Conservation (phyloP, 208 protist genomes). For the Trypanosoma melophagium region DNA sequence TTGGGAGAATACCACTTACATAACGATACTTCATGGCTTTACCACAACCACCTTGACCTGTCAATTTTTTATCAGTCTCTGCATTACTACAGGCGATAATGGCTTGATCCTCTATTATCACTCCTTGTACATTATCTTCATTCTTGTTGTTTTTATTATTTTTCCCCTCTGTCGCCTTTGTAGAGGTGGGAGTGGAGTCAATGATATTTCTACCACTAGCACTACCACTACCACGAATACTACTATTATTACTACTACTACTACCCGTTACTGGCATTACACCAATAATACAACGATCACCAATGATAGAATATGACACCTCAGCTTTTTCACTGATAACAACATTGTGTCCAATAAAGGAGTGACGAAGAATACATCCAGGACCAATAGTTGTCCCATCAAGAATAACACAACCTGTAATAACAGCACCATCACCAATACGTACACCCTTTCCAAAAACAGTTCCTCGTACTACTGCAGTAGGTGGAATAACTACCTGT, state of each 20-base stretch:
- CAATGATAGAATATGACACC: slow-evolving; percentile 59
- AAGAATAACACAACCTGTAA: slow-evolving; percentile 73
- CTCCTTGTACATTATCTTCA: not conserved
- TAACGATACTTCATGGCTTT: slow-evolving; percentile 31
- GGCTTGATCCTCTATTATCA: slow-evolving; percentile 20
- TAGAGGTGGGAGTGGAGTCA: too few relatives aligned
- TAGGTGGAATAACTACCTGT: slow-evolving; percentile 47
- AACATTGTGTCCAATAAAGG: slow-evolving; percentile 52
- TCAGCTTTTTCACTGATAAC: slow-evolving; percentile 49
- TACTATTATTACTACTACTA: not conserved
- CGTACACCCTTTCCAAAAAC: slow-evolving; percentile 55
- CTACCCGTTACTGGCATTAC: slow-evolving; percentile 6
- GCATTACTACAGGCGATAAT: slow-evolving; percentile 3
- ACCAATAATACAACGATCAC: slow-evolving; percentile 36
- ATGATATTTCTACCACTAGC: too few relatives aligned
- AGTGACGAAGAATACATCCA: slow-evolving; percentile 51
- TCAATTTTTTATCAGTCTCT: slow-evolving; percentile 33
- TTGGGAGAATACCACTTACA: slow-evolving; percentile 41
- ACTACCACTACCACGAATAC: not conserved
- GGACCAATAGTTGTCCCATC: slow-evolving; percentile 58
- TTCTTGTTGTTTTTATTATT: too few relatives aligned
- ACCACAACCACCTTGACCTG: slow-evolving; percentile 41
- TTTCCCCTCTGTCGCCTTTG: too few relatives aligned
- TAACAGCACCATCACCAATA: slow-evolving; percentile 48
- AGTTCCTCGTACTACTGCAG: slow-evolving; percentile 51